These are phyloP conservation scores for Phytophthora crassamura DNA, from an alignment of 352 stramenopile genomes.

Conservation along the genomic window DNA sequence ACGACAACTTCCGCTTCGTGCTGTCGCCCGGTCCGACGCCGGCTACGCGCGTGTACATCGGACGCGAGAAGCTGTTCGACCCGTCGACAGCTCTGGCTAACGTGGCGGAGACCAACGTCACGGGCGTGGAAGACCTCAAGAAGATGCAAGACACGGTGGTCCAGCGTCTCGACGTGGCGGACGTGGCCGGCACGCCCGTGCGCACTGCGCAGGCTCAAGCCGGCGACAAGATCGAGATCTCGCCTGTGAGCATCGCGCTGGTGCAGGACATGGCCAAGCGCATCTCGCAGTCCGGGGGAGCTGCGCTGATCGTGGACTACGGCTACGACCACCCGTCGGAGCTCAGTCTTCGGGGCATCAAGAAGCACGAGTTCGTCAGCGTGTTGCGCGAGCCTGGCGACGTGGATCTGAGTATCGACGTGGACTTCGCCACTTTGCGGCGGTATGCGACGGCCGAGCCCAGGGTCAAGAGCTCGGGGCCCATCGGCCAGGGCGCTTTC, in stretches of 20 bases:
- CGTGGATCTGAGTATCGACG: constrained; percentile 92
- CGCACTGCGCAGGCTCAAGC: constrained; percentile 59
- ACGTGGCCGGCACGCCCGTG: constrained; percentile 49
- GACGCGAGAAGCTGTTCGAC: constrained; percentile 82
- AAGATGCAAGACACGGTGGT: constrained; percentile 33
- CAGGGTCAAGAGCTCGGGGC: constrained; percentile 82
- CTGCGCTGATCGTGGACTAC: constrained; percentile 96
- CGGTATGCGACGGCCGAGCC: constrained; percentile 65
- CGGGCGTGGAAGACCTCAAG: constrained; percentile 36
- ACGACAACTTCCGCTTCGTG: constrained; percentile 94
- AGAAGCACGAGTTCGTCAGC: constrained; percentile 95
- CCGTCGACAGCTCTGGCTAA: constrained; percentile 41
- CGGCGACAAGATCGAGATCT: constrained; percentile 94
- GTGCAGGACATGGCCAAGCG: constrained; percentile 93
- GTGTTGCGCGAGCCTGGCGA: constrained; percentile 92
- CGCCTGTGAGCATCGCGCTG: constrained; percentile 91
- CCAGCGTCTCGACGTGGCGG: constrained; percentile 62
- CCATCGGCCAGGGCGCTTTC: constrained; percentile 93
- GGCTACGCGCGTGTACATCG: constrained; percentile 90
- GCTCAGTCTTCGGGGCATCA: constrained; percentile 94
- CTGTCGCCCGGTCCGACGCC: constrained; percentile 92
- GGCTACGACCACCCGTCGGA: constrained; percentile 90
- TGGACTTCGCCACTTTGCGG: constrained; percentile 88
- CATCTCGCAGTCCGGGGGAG: constrained; percentile 84
- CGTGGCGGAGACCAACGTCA: constrained; percentile 33